A percentile compares a stretch with the other conserved stretches of the same genome.
These are phyloP conservation scores for Fraxinus pennsylvanica DNA, from an alignment of 257 asterid species.

Conservation along the genomic window DNA sequence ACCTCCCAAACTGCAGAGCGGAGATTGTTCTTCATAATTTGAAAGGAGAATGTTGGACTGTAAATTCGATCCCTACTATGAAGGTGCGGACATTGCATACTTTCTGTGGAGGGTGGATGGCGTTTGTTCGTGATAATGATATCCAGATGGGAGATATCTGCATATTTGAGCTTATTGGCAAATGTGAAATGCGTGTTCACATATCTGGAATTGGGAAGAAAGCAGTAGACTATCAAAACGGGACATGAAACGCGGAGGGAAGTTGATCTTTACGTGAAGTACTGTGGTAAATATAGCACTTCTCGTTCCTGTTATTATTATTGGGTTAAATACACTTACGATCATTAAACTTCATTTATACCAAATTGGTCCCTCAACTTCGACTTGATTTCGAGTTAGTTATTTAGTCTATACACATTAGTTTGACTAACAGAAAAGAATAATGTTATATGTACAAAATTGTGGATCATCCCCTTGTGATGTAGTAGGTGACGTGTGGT, in stretches of 20 bases:
- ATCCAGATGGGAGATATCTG: slow-evolving; percentile 91
- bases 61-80: slow-evolving; percentile 76
- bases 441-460: too few species aligned
- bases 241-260: slow-evolving; percentile 33
- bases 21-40: slow-evolving; percentile 71
- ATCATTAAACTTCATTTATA: background rate
- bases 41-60: slow-evolving; percentile 81
- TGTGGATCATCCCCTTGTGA: too few species aligned
- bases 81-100: slow-evolving; percentile 88
- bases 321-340: background rate
- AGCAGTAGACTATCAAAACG: slow-evolving; percentile 49
- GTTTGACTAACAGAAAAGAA: background rate
- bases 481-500: too few species aligned
- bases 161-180: slow-evolving; percentile 84
- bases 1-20: slow-evolving; percentile 70
- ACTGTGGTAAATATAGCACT: slow-evolving; percentile 26
- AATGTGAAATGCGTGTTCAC: slow-evolving; percentile 84
- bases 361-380: background rate
- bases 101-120: slow-evolving; percentile 98
- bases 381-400: background rate
- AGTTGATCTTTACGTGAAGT: slow-evolving; percentile 27
- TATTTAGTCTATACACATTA: background rate
- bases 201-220: slow-evolving; percentile 61
- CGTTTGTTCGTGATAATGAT: slow-evolving; percentile 84
- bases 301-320: background rate